These are phyloP conservation scores for Nothophaeocryptopus gaeumannii DNA, from an alignment of 2,329 filamentous ascomycete genomes.

Conservation along the genomic window DNA sequence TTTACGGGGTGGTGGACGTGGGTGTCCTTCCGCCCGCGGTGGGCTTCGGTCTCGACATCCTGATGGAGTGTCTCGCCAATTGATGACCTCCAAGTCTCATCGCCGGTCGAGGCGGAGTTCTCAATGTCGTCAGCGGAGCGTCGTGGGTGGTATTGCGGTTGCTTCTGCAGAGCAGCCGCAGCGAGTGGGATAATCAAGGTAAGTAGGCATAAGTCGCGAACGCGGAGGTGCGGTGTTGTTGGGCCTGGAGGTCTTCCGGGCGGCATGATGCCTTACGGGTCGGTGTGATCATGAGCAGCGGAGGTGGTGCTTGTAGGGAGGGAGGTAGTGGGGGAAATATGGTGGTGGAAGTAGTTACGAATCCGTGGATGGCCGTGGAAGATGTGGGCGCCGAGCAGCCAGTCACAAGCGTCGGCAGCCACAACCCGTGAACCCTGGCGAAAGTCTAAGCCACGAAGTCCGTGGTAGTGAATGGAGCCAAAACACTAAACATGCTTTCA, in stretches of 20 bases:
- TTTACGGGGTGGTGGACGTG: slow-evolving; percentile 14
- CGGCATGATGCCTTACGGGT: slow-evolving; percentile 32
- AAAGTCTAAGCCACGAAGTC: too few relatives aligned
- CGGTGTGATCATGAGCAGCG: slow-evolving; percentile 2
- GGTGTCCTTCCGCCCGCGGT: slow-evolving; percentile 29
- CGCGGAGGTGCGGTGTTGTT: slow-evolving; percentile 22
- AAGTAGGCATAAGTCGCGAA: slow-evolving; percentile 31
- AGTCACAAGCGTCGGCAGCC: too few relatives aligned
- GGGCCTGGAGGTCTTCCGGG: slow-evolving; percentile 32
- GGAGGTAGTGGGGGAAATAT: neutral
- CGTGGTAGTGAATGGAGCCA: too few relatives aligned
- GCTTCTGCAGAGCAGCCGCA: slow-evolving; percentile 40
- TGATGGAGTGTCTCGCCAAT: slow-evolving; percentile 28
- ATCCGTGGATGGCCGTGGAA: too few relatives aligned
- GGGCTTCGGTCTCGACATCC: slow-evolving; percentile 23
- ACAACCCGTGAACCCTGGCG: too few relatives aligned
- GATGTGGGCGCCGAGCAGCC: too few relatives aligned
- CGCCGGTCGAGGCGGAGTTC: slow-evolving; percentile 22
- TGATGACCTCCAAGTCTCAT: slow-evolving; percentile 18
- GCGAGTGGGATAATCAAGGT: slow-evolving; percentile 32
- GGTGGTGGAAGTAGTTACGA: too few relatives aligned
- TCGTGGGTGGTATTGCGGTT: slow-evolving; percentile 25
- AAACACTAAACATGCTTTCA: too few relatives aligned
- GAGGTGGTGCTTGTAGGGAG: slow-evolving; percentile 1
- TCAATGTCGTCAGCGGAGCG: slow-evolving; percentile 15